Conservation (phyloP, 2,329 filamentous ascomycete species). For the Uncinocarpus reesii region DNA sequence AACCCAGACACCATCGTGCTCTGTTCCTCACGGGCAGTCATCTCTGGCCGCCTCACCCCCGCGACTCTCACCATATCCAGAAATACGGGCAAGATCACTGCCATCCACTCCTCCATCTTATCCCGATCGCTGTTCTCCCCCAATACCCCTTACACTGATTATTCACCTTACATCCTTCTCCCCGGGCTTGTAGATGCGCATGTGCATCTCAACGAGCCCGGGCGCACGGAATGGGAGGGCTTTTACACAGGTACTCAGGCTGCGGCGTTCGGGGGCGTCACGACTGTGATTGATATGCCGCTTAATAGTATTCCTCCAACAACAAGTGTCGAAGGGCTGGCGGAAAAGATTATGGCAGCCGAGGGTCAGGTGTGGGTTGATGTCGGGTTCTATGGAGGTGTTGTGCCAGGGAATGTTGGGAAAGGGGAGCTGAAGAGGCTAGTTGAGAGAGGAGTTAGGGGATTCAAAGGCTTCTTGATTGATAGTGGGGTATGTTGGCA, state of each 20-base stretch:
- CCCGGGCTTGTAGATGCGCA: slow-evolving; percentile 93
- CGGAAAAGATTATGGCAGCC: slow-evolving; percentile 77
- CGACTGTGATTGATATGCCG: slow-evolving; percentile 95
- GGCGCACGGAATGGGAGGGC: slow-evolving; percentile 95
- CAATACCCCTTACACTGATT: slow-evolving; percentile 65
- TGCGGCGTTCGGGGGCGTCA: slow-evolving; percentile 90
- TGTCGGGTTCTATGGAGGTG: slow-evolving; percentile 94
- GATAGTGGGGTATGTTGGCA: slow-evolving; percentile 82
- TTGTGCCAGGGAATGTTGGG: slow-evolving; percentile 74
- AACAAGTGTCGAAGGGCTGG: slow-evolving; percentile 70
- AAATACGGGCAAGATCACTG: slow-evolving; percentile 70
- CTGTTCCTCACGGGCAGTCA: slow-evolving; percentile 70
- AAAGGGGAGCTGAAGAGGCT: slow-evolving; percentile 63
- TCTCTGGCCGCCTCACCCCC: slow-evolving; percentile 65
- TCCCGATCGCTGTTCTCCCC: slow-evolving; percentile 63
- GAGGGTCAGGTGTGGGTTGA: slow-evolving; percentile 92
- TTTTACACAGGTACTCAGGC: slow-evolving; percentile 92
- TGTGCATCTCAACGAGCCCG: slow-evolving; percentile 94
- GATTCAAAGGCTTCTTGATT: slow-evolving; percentile 96
- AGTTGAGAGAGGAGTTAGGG: slow-evolving; percentile 74
- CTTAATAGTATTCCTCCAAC: slow-evolving; percentile 94
- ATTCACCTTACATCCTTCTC: slow-evolving; percentile 73
- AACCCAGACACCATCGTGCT: slow-evolving; percentile 57
- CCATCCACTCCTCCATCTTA: slow-evolving; percentile 63
- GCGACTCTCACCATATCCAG: slow-evolving; percentile 75